A percentile compares a stretch with the other conserved stretches of the same genome.
Conservation (phyloP, 148 eudicot genomes). For the Persicaria tinctoria region DNA sequence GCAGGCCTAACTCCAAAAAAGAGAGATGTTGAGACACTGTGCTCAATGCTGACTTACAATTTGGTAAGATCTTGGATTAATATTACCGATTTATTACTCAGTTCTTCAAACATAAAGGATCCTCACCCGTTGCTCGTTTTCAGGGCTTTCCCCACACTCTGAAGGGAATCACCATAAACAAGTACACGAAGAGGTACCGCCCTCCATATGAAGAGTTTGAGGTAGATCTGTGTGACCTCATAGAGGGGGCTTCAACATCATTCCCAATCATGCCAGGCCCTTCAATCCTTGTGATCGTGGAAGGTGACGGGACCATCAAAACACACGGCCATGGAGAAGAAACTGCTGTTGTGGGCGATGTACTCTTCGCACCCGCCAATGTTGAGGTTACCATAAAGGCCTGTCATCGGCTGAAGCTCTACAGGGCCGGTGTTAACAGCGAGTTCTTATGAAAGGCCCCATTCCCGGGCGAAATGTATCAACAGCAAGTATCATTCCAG, state of each 20-base stretch:
- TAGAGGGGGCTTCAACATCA: slow-evolving; percentile 28
- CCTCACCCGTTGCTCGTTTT: background rate
- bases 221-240: slow-evolving; percentile 64
- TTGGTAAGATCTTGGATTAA: slow-evolving; percentile 40
- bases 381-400: slow-evolving; percentile 34
- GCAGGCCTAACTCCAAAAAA: slow-evolving; percentile 93
- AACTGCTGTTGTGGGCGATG: slow-evolving; percentile 52
- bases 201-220: slow-evolving; percentile 93
- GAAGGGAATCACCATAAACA: slow-evolving; percentile 45
- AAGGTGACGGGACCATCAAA: slow-evolving; percentile 47
- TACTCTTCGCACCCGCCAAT: slow-evolving; percentile 66
- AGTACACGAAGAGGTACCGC: slow-evolving; percentile 50
- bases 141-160: slow-evolving; percentile 79
- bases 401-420: slow-evolving; percentile 41
- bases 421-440: slow-evolving; percentile 82
- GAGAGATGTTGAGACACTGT: slow-evolving; percentile 63
- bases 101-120: no score
- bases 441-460: slow-evolving; percentile 28
- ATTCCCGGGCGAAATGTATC: background rate
- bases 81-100: background rate
- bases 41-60: slow-evolving; percentile 95
- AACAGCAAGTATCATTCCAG: background rate
- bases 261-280: slow-evolving; percentile 67
- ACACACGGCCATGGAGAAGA: slow-evolving; percentile 27
- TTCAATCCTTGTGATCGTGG: slow-evolving; percentile 54